A percentile compares a stretch with the other conserved stretches of the same genome.
Conservation (phyloP, 2,329 filamentous ascomycete genomes). For the Nigrospora oryzae region DNA sequence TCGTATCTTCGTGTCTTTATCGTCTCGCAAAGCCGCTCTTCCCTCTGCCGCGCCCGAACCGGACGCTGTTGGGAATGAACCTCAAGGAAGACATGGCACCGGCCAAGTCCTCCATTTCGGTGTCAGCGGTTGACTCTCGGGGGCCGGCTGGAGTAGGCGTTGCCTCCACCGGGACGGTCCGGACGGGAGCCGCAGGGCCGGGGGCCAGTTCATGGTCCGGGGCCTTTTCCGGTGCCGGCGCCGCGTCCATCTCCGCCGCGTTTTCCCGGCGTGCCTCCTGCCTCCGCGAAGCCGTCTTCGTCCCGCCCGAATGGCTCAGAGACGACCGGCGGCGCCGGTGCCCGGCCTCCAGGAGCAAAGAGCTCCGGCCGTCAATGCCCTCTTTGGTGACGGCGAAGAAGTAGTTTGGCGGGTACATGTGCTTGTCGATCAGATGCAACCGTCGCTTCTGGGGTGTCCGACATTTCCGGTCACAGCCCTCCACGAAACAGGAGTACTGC, state of each 20-base stretch:
- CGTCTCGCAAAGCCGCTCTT: constrained; percentile 44
- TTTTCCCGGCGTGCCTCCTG: constrained; percentile 9
- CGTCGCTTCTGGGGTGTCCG: constrained; percentile 75
- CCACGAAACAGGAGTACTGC: constrained; percentile 82
- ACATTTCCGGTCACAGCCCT: constrained; percentile 80
- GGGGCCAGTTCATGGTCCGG: background rate
- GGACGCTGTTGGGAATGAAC: constrained; percentile 60
- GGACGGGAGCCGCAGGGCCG: background rate
- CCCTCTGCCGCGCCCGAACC: constrained; percentile 52
- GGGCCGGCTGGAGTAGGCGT: background rate
- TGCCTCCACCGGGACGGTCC: background rate
- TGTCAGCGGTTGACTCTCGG: constrained; percentile 19
- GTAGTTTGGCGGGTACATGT: constrained; percentile 81
- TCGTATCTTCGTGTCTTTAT: constrained; percentile 21
- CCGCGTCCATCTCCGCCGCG: constrained; percentile 2
- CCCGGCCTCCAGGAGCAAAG: constrained; percentile 59
- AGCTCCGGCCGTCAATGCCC: constrained; percentile 79
- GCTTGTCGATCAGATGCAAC: constrained; percentile 88
- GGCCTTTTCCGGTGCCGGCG: background rate
- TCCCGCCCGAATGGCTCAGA: constrained; percentile 17
- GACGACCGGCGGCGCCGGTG: constrained; percentile 41
- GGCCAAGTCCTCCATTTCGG: constrained; percentile 54
- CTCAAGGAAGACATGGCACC: constrained; percentile 63
- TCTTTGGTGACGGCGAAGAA: constrained; percentile 82
- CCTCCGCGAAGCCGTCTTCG: constrained; percentile 13